Evolutionary conservation across 2,329 filamentous ascomycete species (phyloP).

Genomic region (Cladorrhinum sp.): DNA sequence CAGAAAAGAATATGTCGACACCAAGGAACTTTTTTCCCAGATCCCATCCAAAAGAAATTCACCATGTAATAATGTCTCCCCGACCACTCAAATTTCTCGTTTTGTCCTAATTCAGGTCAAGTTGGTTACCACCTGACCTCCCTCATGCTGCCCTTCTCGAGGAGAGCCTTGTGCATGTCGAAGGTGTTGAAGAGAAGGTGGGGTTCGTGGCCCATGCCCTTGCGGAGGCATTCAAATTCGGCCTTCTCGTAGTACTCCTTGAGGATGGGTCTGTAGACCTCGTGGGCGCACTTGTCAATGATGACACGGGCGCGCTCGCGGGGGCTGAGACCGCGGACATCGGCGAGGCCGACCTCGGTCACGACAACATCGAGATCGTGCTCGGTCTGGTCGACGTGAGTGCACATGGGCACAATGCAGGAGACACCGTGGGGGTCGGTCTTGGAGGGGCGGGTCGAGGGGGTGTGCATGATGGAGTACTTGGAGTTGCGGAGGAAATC

Average conservation of each 20-base stretch:
- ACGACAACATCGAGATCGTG: constrained; percentile 90
- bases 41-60: neutral
- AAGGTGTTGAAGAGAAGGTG: constrained; percentile 83
- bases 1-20: neutral
- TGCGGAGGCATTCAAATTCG: constrained; percentile 79
- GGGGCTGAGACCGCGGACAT: constrained; percentile 77
- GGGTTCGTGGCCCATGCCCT: constrained; percentile 88
- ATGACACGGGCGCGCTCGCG: constrained; percentile 79
- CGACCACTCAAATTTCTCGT: too few species aligned
- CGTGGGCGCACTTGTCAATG: constrained; percentile 82
- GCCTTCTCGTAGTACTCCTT: constrained; percentile 80
- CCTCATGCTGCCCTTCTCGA: constrained; percentile 79
- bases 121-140: constrained; percentile 60
- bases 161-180: constrained; percentile 82
- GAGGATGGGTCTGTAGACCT: constrained; percentile 78
- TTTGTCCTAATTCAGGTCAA: too few species aligned
- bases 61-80: neutral
- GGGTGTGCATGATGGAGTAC: constrained; percentile 93
- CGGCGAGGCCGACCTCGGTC: constrained; percentile 71
- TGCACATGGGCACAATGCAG: constrained; percentile 93
- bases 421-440: constrained; percentile 76
- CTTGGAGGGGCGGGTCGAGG: constrained; percentile 75
- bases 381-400: constrained; percentile 89
- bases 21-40: neutral
- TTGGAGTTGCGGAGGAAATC: constrained; percentile 78